Percentiles rank a stretch among this genome's conserved stretches.
These are phyloP conservation scores for Phycomyces nitens DNA, from an alignment of 192 early-diverging fungal species.

Conservation along the genomic window DNA sequence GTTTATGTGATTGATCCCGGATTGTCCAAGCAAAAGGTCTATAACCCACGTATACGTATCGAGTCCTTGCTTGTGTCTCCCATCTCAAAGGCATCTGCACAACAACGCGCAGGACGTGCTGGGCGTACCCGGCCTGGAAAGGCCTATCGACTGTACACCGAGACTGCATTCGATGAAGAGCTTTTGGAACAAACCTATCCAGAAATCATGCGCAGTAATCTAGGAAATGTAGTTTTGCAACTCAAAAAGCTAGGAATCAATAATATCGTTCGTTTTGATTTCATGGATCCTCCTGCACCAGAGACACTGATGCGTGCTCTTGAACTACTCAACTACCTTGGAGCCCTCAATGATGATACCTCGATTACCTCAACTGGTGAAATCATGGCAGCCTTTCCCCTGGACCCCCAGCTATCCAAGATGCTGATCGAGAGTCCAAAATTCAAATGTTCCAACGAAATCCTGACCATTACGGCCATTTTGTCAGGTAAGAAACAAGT, in stretches of 20 bases:
- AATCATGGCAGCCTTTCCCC: slow-evolving; percentile 90
- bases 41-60: slow-evolving; percentile 93
- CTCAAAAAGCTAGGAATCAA: slow-evolving; percentile 95
- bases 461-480: slow-evolving; percentile 90
- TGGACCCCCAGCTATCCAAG: slow-evolving; percentile 93
- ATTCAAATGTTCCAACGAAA: slow-evolving; percentile 88
- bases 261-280: slow-evolving; percentile 97
- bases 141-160: slow-evolving; percentile 95
- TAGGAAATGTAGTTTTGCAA: slow-evolving; percentile 92
- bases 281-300: slow-evolving; percentile 98
- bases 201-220: slow-evolving; percentile 94
- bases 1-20: slow-evolving; percentile 99
- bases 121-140: slow-evolving; percentile 95
- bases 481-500: slow-evolving; percentile 38
- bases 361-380: slow-evolving; percentile 81
- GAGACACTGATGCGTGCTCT: slow-evolving; percentile 97
- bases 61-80: slow-evolving; percentile 92
- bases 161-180: slow-evolving; percentile 89
- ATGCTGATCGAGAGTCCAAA: slow-evolving; percentile 83
- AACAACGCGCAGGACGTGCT: slow-evolving; percentile 95
- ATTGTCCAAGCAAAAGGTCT: slow-evolving; percentile 97
- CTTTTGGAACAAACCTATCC: slow-evolving; percentile 96
- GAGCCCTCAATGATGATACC: slow-evolving; percentile 89
- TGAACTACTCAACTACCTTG: slow-evolving; percentile 91
- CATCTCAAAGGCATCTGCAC: slow-evolving; percentile 89